These are phyloP conservation scores for Trametes maxima DNA, from an alignment of 768 basidiomycete genomes.

Conservation along the genomic window DNA sequence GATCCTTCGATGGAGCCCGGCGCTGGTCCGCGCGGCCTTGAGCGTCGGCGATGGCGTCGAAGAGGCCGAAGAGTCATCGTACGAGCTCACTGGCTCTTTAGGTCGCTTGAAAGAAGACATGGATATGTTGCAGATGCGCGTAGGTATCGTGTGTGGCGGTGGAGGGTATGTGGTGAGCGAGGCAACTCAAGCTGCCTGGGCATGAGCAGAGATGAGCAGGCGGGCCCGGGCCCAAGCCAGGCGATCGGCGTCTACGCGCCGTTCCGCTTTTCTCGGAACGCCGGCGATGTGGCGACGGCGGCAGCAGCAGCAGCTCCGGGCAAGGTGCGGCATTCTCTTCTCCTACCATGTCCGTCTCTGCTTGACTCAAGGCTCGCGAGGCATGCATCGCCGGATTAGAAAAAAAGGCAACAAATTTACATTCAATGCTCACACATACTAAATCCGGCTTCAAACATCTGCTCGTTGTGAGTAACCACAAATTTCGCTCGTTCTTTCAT, in stretches of 20 bases:
- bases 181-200: too few species aligned
- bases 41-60: slow-evolving; percentile 20
- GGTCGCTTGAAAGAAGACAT: slow-evolving; percentile 20
- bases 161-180: not conserved
- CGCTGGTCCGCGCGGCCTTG: slow-evolving; percentile 26
- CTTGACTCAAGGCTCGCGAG: too few species aligned
- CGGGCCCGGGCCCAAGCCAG: too few species aligned
- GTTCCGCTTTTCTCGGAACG: too few species aligned
- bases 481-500: slow-evolving; percentile 27
- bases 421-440: slow-evolving; percentile 23
- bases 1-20: slow-evolving; percentile 14
- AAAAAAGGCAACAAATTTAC: too few species aligned
- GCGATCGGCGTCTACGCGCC: too few species aligned
- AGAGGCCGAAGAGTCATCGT: slow-evolving; percentile 19
- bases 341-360: too few species aligned
- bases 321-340: too few species aligned
- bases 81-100: not conserved
- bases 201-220: too few species aligned
- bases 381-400: too few species aligned
- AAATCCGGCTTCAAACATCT: slow-evolving; percentile 17
- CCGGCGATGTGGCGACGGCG: too few species aligned
- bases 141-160: not conserved
- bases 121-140: not conserved
- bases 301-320: too few species aligned
- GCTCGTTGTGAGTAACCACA: slow-evolving; percentile 11